Conservation (phyloP, 2,329 filamentous ascomycete species). For the Stachybotrys chartarum region DNA sequence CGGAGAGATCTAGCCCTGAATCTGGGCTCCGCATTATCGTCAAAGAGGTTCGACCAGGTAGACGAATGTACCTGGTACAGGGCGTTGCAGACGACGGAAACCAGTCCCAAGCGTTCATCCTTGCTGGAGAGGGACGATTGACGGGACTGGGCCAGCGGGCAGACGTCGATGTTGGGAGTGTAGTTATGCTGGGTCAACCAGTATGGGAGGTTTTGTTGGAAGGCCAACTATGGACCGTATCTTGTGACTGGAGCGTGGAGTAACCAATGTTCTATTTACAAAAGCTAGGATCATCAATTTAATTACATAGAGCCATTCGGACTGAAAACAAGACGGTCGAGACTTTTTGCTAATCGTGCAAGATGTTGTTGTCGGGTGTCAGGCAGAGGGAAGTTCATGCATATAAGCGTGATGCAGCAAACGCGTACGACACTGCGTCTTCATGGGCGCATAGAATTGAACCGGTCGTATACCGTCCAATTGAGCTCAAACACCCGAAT, state of each 20-base stretch:
- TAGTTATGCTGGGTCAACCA: constrained; percentile 25
- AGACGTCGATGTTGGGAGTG: constrained; percentile 18
- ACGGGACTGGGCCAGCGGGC: constrained; percentile 25
- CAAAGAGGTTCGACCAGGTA: constrained; percentile 20
- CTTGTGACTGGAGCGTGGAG: constrained; percentile 27
- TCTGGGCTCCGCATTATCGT: constrained; percentile 17
- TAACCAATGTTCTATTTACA: constrained; percentile 2
- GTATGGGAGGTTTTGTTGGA: constrained; percentile 30
- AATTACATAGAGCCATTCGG: not conserved
- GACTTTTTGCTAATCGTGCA: not conserved
- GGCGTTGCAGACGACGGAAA: constrained; percentile 6
- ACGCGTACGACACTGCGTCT: constrained; percentile 12
- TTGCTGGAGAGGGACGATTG: constrained; percentile 30
- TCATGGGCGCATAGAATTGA: too few species aligned
- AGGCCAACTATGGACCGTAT: constrained; percentile 27
- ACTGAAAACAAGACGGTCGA: not conserved
- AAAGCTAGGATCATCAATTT: not conserved
- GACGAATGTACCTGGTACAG: constrained; percentile 26
- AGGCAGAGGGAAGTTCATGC: constrained; percentile 14
- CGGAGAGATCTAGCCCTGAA: constrained; percentile 4
- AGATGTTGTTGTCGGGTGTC: not conserved
- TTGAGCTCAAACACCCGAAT: not conserved
- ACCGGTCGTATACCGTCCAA: too few species aligned
- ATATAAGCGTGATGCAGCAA: constrained; percentile 26
- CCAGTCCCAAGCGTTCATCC: constrained; percentile 16